Conservation (phyloP, 371 early-diverging fungal genomes). For the Lichtheimia ornata region DNA sequence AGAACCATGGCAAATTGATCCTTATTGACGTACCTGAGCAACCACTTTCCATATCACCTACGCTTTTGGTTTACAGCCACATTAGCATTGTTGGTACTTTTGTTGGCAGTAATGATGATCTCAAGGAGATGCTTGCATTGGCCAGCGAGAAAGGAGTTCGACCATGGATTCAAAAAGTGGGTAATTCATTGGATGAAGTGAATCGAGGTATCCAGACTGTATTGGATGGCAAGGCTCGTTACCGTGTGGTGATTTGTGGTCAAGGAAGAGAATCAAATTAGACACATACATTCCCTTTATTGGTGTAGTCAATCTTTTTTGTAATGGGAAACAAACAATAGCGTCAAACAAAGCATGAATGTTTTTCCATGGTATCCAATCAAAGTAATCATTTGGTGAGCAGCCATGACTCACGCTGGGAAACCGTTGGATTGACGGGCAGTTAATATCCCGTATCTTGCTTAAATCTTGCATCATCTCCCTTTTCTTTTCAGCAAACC, state of each 20-base stretch:
- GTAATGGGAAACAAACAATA: no score
- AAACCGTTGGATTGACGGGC: no score
- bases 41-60: constrained; percentile 42
- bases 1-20: constrained; percentile 56
- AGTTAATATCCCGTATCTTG: no score
- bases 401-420: no score
- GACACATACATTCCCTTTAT: no score
- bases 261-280: constrained; percentile 14
- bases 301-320: no score
- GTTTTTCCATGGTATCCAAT: no score
- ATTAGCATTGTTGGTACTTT: constrained; percentile 66
- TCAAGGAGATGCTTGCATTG: constrained; percentile 71
- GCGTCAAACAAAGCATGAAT: no score
- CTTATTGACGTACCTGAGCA: constrained; percentile 71
- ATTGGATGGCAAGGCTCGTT: constrained; percentile 66
- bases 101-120: constrained; percentile 62
- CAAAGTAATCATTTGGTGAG: no score
- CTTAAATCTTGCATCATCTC: background rate
- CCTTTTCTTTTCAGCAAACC: background rate
- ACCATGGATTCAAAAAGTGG: constrained; percentile 66
- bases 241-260: constrained; percentile 67
- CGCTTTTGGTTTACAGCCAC: constrained; percentile 49
- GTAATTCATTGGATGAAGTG: constrained; percentile 58
- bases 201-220: constrained; percentile 64
- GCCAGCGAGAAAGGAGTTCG: constrained; percentile 67